These are phyloP conservation scores for Tylopilus balloui DNA, from an alignment of 768 basidiomycete species.

Conservation along the genomic window DNA sequence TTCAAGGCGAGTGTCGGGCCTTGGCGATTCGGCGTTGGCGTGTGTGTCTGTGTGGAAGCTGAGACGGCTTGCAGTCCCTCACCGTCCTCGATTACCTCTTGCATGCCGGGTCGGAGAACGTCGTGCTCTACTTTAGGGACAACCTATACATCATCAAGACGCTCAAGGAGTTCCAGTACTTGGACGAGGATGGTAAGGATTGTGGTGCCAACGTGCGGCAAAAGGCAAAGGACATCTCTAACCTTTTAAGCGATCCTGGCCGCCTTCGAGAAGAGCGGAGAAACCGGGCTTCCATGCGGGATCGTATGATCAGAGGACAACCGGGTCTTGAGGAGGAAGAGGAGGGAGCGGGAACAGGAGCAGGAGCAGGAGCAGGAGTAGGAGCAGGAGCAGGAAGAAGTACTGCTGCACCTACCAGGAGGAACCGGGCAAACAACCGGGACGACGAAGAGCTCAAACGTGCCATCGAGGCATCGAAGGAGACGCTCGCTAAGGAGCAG, in stretches of 20 bases:
- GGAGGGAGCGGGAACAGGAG: background rate
- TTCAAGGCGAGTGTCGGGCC: slow-evolving; percentile 69
- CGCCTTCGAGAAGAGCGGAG: slow-evolving; percentile 84
- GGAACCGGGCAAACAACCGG: slow-evolving; percentile 28
- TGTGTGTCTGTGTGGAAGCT: slow-evolving; percentile 4
- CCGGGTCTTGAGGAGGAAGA: slow-evolving; percentile 36
- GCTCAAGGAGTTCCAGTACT: slow-evolving; percentile 94
- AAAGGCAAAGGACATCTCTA: slow-evolving; percentile 98
- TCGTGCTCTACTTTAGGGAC: slow-evolving; percentile 96
- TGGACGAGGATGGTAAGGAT: slow-evolving; percentile 95
- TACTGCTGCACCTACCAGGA: slow-evolving; percentile 16
- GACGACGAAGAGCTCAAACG: slow-evolving; percentile 81
- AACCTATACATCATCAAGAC: slow-evolving; percentile 98
- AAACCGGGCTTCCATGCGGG: slow-evolving; percentile 85
- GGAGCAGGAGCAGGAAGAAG: background rate
- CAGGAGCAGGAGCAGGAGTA: background rate
- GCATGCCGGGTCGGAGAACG: slow-evolving; percentile 96
- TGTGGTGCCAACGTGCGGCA: slow-evolving; percentile 97
- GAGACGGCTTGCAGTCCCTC: slow-evolving; percentile 52
- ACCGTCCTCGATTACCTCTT: slow-evolving; percentile 94
- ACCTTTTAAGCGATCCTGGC: slow-evolving; percentile 79
- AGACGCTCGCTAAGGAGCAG: slow-evolving; percentile 65
- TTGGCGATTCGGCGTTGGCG: background rate
- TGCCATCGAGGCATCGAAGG: slow-evolving; percentile 91
- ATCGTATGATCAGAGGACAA: slow-evolving; percentile 79